Percentiles rank a stretch among this genome's conserved stretches.
phyloP scores from a whole-genome alignment of 352 stramenopile species.

The Pythium guiyangense region DNA sequence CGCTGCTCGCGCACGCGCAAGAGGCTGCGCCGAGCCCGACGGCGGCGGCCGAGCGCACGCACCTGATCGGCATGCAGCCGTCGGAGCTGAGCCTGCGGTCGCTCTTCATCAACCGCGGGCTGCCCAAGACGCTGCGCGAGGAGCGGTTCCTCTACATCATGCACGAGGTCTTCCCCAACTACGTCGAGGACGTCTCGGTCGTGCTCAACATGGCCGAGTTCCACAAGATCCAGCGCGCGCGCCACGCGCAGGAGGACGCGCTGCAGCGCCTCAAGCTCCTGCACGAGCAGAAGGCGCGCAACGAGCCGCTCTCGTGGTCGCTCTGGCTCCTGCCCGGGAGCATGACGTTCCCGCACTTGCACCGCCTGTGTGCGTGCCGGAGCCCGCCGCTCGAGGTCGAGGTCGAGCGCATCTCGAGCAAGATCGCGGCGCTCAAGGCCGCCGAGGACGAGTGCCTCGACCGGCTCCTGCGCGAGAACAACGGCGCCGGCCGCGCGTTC shows the following conservation, averaged over 20 bases:
- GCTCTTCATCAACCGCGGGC: conserved; percentile 72
- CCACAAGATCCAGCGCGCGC: conserved; percentile 48
- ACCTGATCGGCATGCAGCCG: conserved; percentile 81
- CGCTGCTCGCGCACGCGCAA: conserved; percentile 9
- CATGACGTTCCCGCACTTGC: conserved; percentile 64
- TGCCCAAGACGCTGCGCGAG: conserved; percentile 72
- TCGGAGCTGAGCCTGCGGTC: conserved; percentile 67
- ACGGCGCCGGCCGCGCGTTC: conserved; percentile 72
- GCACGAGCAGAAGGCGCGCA: conserved; percentile 29
- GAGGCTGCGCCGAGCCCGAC: conserved; percentile 12
- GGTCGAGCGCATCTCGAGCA: conserved; percentile 23
- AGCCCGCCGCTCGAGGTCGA: conserved; percentile 40
- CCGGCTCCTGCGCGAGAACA: conserved; percentile 58
- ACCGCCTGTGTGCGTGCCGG: conserved; percentile 41
- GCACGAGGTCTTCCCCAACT: conserved; percentile 77
- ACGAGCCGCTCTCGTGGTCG: conserved; percentile 53
- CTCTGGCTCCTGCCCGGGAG: conserved; percentile 62
- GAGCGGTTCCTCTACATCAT: conserved; percentile 74
- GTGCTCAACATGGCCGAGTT: conserved; percentile 82
- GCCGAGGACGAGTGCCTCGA: conserved; percentile 49
- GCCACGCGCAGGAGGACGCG: conserved; percentile 40
- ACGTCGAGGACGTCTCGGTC: conserved; percentile 75
- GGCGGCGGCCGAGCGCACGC: conserved; percentile 18
- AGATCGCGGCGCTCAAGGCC: conserved; percentile 57
- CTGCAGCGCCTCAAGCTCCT: conserved; percentile 60